A percentile compares a stretch with the other conserved stretches of the same genome.
phyloP scores from a whole-genome alignment of 371 early-diverging fungal species.

The Rhizopus stolonifer region DNA sequence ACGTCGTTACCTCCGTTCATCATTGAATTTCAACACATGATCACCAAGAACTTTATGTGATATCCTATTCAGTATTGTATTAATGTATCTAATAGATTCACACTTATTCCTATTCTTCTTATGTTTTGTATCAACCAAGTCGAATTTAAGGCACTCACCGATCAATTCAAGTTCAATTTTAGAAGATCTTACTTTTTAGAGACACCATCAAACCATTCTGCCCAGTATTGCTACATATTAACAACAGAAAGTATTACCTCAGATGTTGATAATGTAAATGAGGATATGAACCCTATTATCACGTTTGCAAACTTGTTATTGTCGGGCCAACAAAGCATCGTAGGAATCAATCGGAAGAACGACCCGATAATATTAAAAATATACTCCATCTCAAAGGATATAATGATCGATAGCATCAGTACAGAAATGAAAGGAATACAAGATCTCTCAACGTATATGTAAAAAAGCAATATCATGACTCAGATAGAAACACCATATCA shows the following conservation, averaged over 20 bases:
- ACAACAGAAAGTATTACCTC: conserved; percentile 8
- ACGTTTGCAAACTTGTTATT: conserved; percentile 9
- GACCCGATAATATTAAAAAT: conserved; percentile 5
- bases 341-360: conserved; percentile 9
- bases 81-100: neutral
- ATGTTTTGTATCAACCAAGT: conserved; percentile 10
- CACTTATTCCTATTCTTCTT: neutral
- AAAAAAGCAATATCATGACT: too few species aligned
- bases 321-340: conserved; percentile 13
- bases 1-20: conserved; percentile 12
- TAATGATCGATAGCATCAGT: conserved; percentile 1
- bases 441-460: too few species aligned
- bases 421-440: conserved; percentile 2
- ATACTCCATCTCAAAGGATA: conserved; percentile 7
- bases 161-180: conserved; percentile 1
- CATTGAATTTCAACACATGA: conserved; percentile 2
- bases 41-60: too few species aligned
- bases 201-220: conserved; percentile 4
- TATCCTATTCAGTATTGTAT: too few species aligned
- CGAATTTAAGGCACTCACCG: conserved; percentile 3
- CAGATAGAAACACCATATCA: too few species aligned
- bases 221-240: conserved; percentile 6
- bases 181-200: conserved; percentile 6
- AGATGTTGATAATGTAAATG: conserved; percentile 6
- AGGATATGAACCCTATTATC: conserved; percentile 4